Evolutionary conservation across 345 rosid genomes (phyloP).

Genomic region (Passiflora organensis): DNA sequence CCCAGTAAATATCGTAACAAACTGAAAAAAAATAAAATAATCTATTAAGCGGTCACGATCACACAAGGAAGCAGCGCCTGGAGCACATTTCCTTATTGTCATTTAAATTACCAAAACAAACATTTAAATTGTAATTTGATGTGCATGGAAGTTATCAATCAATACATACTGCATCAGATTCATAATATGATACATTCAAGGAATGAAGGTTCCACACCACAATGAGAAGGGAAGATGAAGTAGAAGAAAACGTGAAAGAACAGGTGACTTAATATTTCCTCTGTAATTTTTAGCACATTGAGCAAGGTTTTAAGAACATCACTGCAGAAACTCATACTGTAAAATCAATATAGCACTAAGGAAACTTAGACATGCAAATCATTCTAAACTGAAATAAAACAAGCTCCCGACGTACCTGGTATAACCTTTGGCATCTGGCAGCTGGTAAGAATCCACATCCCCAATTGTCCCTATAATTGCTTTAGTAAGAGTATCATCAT

Average conservation of each 20-base stretch:
- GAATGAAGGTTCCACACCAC: no score
- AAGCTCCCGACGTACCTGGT: slow-evolving; percentile 55
- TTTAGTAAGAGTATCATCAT: slow-evolving; percentile 77
- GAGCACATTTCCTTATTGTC: neutral
- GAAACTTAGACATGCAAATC: neutral
- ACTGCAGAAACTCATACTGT: no score
- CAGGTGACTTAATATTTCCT: no score
- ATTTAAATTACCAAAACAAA: neutral
- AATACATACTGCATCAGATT: neutral
- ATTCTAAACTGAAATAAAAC: neutral
- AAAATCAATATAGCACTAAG: no score
- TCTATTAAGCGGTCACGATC: neutral
- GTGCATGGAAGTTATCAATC: neutral
- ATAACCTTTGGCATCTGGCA: slow-evolving; percentile 98
- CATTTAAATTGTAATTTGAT: no score
- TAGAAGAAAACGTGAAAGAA: no score
- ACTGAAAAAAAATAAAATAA: slow-evolving; percentile 8
- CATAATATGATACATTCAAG: neutral
- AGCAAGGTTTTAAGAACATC: no score
- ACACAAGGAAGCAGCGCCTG: neutral
- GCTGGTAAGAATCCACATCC: slow-evolving; percentile 88
- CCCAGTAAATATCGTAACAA: slow-evolving; percentile 57
- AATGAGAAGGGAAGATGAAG: no score
- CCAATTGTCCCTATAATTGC: slow-evolving; percentile 96
- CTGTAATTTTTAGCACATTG: no score